These are phyloP conservation scores for Pyrenopolyporus hunteri DNA, from an alignment of 495 filamentous ascomycete species.

Conservation along the genomic window DNA sequence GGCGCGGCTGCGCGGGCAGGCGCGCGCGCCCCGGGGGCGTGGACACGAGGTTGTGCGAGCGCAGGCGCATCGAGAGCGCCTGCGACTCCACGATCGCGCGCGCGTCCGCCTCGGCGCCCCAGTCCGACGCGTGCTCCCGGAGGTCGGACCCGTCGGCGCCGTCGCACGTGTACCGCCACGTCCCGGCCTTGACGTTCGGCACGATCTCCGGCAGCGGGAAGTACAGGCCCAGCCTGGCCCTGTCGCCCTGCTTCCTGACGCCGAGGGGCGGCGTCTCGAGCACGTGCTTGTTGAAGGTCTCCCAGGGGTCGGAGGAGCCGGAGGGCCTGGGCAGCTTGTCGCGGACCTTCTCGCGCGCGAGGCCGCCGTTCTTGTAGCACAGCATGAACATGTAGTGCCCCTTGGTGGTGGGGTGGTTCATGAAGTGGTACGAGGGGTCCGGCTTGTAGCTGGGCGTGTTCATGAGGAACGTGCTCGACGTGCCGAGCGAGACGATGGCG, in stretches of 20 bases:
- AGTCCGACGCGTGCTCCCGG: constrained; percentile 50
- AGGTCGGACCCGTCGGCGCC: constrained; percentile 54
- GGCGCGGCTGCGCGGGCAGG: constrained; percentile 81
- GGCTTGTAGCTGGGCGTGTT: constrained; percentile 87
- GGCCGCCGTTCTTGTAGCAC: constrained; percentile 97
- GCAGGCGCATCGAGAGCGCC: constrained; percentile 84
- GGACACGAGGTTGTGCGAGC: constrained; percentile 75
- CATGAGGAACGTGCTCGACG: constrained; percentile 97
- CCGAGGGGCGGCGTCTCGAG: constrained; percentile 70
- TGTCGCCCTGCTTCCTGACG: constrained; percentile 56
- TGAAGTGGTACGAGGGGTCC: constrained; percentile 85
- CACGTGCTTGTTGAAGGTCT: constrained; percentile 73
- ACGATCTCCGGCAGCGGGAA: constrained; percentile 97
- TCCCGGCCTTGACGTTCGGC: constrained; percentile 81
- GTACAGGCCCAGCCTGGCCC: constrained; percentile 84
- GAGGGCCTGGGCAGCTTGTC: constrained; percentile 61
- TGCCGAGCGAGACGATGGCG: constrained; percentile 92
- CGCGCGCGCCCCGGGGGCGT: constrained; percentile 50
- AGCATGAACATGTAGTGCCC: constrained; percentile 98
- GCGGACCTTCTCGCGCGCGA: constrained; percentile 87
- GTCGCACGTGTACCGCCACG: constrained; percentile 79
- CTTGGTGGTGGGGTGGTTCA: constrained; percentile 84
- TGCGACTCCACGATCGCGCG: constrained; percentile 94
- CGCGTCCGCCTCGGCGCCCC: constrained; percentile 66
- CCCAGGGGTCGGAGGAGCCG: constrained; percentile 64